These are phyloP conservation scores for Neurospora sp. DNA, from an alignment of 2,329 filamentous ascomycete genomes.

Conservation along the genomic window DNA sequence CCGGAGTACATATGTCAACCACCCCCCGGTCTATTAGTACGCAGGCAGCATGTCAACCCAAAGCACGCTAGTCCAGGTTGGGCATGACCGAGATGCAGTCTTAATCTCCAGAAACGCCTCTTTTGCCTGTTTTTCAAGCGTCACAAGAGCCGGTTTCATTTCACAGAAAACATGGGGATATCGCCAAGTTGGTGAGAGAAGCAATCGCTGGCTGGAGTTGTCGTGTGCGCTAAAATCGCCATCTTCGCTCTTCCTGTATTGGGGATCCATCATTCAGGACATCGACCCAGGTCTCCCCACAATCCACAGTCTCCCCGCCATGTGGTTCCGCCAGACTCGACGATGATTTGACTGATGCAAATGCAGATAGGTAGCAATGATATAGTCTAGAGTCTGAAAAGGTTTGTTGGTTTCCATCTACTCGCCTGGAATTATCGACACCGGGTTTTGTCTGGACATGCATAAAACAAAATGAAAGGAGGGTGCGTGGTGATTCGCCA, in stretches of 20 bases:
- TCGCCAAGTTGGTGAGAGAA: background rate
- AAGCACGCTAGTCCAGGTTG: background rate
- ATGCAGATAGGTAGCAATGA: too few species aligned
- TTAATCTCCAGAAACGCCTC: background rate
- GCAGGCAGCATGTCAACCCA: background rate
- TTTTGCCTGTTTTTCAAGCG: background rate
- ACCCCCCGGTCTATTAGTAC: background rate
- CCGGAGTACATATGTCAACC: background rate
- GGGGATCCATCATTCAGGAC: background rate
- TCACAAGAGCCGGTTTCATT: background rate
- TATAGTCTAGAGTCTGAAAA: background rate
- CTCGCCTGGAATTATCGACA: too few species aligned
- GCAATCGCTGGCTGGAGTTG: background rate
- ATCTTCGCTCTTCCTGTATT: background rate
- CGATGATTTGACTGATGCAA: background rate
- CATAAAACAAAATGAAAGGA: background rate
- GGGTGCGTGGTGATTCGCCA: conserved; percentile 2
- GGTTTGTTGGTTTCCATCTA: background rate
- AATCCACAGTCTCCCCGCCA: background rate
- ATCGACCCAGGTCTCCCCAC: background rate
- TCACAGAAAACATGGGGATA: background rate
- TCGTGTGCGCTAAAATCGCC: background rate
- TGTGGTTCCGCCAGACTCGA: background rate
- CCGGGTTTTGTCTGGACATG: background rate
- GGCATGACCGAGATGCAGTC: background rate